Evolutionary conservation across 83 land plant species (phyloP).

Genomic region (Picea mariana): DNA sequence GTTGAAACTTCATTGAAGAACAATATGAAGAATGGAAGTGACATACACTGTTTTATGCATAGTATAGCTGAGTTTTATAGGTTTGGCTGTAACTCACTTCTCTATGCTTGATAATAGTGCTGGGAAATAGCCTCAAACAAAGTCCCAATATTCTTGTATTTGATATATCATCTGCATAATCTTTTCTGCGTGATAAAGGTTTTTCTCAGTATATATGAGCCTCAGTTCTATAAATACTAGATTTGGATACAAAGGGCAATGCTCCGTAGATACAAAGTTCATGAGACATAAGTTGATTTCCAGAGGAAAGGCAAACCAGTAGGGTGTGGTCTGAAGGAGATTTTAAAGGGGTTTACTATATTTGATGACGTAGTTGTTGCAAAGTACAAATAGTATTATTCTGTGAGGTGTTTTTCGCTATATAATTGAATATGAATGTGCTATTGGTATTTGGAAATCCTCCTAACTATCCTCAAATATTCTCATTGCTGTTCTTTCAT

Average conservation of each 20-base stretch:
- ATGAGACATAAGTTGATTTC: background rate
- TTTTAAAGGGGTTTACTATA: too few relatives aligned
- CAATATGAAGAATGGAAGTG: background rate
- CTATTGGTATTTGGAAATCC: background rate
- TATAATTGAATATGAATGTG: slow-evolving; percentile 1
- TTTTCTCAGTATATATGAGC: too few relatives aligned
- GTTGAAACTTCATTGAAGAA: slow-evolving; percentile 1
- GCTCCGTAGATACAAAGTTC: background rate
- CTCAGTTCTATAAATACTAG: too few relatives aligned
- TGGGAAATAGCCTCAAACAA: slow-evolving; percentile 1
- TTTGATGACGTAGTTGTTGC: background rate
- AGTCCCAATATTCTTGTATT: background rate
- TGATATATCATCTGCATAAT: background rate
- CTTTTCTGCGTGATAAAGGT: background rate
- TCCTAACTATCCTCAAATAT: background rate
- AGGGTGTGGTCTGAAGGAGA: background rate
- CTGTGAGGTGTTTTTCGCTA: background rate
- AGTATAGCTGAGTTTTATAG: background rate
- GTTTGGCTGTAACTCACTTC: background rate
- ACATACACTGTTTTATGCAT: background rate
- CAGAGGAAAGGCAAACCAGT: background rate
- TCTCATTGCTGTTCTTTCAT: too few relatives aligned
- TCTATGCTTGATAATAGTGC: background rate
- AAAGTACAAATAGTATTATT: background rate
- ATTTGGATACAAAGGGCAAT: background rate